These are phyloP conservation scores for Zangia roseola DNA, from an alignment of 768 basidiomycete genomes.

Conservation along the genomic window DNA sequence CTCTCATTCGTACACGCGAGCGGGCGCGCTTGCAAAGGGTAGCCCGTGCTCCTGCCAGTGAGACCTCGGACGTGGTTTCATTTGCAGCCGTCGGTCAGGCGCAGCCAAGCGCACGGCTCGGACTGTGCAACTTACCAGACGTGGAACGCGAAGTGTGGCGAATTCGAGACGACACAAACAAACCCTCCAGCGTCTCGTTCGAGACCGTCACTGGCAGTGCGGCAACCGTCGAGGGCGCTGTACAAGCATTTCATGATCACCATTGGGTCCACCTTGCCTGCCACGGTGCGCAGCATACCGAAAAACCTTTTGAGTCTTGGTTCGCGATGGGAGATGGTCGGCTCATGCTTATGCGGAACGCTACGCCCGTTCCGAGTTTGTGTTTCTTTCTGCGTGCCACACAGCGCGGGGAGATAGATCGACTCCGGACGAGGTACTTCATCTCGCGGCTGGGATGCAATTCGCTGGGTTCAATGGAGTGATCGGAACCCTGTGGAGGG, in stretches of 20 bases:
- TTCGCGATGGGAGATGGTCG: neutral
- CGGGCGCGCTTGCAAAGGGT: neutral
- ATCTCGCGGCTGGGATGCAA: constrained; percentile 1
- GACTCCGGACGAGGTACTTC: neutral
- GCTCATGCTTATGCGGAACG: constrained; percentile 1
- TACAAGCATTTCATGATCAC: no score
- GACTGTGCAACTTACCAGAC: neutral
- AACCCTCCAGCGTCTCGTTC: neutral
- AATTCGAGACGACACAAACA: neutral
- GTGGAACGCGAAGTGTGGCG: neutral
- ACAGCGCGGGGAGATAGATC: neutral
- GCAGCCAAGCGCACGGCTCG: neutral
- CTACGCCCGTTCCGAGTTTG: neutral
- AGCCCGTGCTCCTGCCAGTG: no score
- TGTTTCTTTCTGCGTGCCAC: neutral
- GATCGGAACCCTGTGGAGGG: neutral
- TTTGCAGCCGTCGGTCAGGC: neutral
- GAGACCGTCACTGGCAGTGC: neutral
- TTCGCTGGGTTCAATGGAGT: constrained; percentile 1
- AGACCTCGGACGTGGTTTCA: no score
- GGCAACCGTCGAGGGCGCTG: no score
- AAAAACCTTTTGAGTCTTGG: neutral
- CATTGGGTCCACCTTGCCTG: no score
- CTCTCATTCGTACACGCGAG: neutral
- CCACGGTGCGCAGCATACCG: neutral